Conservation (phyloP, 129 eudicot species). For the Kitagawia praeruptora region DNA sequence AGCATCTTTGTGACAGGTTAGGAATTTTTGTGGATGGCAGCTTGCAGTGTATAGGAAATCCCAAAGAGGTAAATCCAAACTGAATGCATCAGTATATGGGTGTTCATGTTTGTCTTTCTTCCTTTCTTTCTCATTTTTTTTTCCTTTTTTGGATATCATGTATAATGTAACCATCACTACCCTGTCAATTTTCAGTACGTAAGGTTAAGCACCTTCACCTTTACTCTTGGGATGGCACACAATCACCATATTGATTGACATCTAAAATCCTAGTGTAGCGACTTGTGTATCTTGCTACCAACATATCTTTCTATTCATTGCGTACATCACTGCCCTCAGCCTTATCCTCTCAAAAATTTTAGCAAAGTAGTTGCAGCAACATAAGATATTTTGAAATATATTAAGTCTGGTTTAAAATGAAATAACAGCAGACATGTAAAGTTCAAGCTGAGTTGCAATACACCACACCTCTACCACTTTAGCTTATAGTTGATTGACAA, state of each 20-base stretch:
- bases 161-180: neutral
- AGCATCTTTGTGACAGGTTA: constrained; percentile 83
- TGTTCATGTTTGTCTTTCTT: neutral
- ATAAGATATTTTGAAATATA: neutral
- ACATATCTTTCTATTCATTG: neutral
- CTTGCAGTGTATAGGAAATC: constrained; percentile 81
- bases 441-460: neutral
- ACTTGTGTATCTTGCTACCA: neutral
- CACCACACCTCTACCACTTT: neutral
- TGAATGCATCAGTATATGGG: neutral
- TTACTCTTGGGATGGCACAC: neutral
- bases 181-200: neutral
- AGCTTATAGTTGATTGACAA: neutral
- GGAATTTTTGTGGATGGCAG: constrained; percentile 96
- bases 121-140: neutral
- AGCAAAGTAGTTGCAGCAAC: neutral
- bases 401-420: neutral
- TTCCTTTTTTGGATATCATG: neutral
- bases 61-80: constrained; percentile 62
- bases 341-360: neutral
- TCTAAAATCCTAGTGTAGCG: neutral
- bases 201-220: neutral
- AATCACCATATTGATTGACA: neutral
- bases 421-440: neutral
- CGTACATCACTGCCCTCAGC: neutral